Conservation (phyloP, 306 rosid species). For the Acacia acuminata region DNA sequence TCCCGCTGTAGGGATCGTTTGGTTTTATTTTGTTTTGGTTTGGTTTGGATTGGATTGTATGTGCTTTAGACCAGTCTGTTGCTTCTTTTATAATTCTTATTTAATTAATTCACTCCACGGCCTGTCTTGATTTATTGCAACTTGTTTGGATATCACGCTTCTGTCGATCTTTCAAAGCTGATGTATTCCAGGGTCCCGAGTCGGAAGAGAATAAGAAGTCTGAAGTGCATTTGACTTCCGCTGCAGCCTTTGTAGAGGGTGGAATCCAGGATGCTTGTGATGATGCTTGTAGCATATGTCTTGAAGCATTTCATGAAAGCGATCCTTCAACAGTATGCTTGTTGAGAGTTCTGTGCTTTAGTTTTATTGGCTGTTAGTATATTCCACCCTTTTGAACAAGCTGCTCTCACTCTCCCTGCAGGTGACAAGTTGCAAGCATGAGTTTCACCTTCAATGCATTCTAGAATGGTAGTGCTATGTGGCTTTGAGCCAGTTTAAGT, state of each 20-base stretch:
- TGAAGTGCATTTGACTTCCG: constrained; percentile 85
- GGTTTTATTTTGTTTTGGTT: neutral
- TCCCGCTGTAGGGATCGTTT: neutral
- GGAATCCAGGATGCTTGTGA: constrained; percentile 97
- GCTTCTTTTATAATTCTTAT: neutral
- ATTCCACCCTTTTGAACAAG: constrained; percentile 16
- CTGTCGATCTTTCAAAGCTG: neutral
- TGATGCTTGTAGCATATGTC: constrained; percentile 96
- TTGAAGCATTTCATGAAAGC: constrained; percentile 77
- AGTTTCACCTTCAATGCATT: constrained; percentile 95
- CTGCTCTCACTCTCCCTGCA: constrained; percentile 34
- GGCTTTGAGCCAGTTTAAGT: constrained; percentile 8
- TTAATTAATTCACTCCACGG: neutral
- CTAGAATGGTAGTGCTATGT: constrained; percentile 77
- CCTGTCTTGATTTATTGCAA: neutral
- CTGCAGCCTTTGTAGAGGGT: constrained; percentile 96
- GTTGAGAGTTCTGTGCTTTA: neutral
- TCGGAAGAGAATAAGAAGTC: constrained; percentile 58
- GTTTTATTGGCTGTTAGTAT: constrained; percentile 6
- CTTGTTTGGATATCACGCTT: constrained; percentile 2
- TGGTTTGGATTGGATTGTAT: neutral
- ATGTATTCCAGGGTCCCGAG: constrained; percentile 46
- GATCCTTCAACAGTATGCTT: constrained; percentile 85
- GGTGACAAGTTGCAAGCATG: constrained; percentile 93
- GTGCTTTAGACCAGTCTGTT: neutral